phyloP scores from a whole-genome alignment of 148 eudicot species.

The Fallopia convolvulus region DNA sequence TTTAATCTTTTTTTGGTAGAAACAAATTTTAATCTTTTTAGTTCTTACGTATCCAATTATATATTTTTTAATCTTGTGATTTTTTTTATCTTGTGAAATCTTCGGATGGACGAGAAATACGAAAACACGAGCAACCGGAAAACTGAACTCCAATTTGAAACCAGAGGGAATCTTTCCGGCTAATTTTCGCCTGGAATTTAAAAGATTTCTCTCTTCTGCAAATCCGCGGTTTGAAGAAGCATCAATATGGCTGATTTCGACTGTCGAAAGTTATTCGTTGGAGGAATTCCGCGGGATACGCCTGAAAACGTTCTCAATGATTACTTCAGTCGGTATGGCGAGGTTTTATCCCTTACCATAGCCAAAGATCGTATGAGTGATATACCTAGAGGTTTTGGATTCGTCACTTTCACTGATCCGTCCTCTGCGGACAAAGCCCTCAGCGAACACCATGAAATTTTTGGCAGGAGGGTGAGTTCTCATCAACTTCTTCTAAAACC shows the following conservation, averaged over 20 bases:
- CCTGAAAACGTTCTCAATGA: constrained; percentile 33
- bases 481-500: background rate
- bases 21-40: too few species aligned
- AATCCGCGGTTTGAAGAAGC: too few species aligned
- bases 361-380: constrained; percentile 52
- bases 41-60: background rate
- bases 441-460: constrained; percentile 46
- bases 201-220: too few species aligned
- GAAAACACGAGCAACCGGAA: background rate
- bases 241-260: constrained; percentile 49
- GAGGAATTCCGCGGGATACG: constrained; percentile 67
- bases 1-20: too few species aligned
- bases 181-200: background rate
- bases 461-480: constrained; percentile 44
- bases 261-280: constrained; percentile 54
- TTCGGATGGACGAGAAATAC: background rate
- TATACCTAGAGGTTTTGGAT: constrained; percentile 69
- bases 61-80: background rate
- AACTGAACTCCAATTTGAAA: background rate
- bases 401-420: constrained; percentile 52
- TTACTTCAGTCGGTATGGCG: constrained; percentile 55
- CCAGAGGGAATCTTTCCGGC: background rate
- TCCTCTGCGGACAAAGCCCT: constrained; percentile 48
- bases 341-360: constrained; percentile 32
- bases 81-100: background rate